Percentiles rank a stretch among this genome's conserved stretches.
Evolutionary conservation across 2,329 filamentous ascomycete species (phyloP).

Genomic region (Paramyrothecium sp.): DNA sequence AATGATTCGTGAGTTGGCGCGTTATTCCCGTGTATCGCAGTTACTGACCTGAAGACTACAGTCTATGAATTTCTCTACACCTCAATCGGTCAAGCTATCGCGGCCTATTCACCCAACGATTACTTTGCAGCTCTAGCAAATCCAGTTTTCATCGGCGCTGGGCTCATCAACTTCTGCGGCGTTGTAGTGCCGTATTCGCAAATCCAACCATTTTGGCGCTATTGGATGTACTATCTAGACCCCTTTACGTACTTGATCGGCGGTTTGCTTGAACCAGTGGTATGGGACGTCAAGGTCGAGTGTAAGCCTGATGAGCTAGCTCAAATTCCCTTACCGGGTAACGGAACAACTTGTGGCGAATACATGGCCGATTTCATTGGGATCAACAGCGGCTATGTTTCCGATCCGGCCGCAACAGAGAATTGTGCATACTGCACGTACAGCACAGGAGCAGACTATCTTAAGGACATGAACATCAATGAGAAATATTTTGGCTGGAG

Average conservation of each 20-base stretch:
- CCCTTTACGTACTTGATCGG: constrained; percentile 41
- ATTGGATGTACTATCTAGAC: constrained; percentile 39
- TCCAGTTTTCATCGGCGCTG: constrained; percentile 40
- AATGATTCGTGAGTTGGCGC: constrained; percentile 39
- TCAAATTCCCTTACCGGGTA: constrained; percentile 1
- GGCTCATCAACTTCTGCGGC: constrained; percentile 17
- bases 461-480: constrained; percentile 12
- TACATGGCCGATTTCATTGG: constrained; percentile 15
- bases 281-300: constrained; percentile 35
- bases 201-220: constrained; percentile 21
- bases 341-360: constrained; percentile 11
- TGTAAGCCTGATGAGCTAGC: constrained; percentile 29
- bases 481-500: constrained; percentile 16
- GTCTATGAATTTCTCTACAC: constrained; percentile 41
- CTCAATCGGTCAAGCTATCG: constrained; percentile 40
- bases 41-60: constrained; percentile 18
- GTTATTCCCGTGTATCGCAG: not conserved
- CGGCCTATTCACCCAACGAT: constrained; percentile 48
- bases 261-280: constrained; percentile 30
- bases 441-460: constrained; percentile 12
- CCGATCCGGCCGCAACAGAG: constrained; percentile 6
- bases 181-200: constrained; percentile 18
- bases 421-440: constrained; percentile 14
- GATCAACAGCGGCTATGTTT: constrained; percentile 11
- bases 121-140: constrained; percentile 47